Evolutionary conservation across 2,329 filamentous ascomycete genomes (phyloP).

Genomic region (Cladophialophora yegresii): DNA sequence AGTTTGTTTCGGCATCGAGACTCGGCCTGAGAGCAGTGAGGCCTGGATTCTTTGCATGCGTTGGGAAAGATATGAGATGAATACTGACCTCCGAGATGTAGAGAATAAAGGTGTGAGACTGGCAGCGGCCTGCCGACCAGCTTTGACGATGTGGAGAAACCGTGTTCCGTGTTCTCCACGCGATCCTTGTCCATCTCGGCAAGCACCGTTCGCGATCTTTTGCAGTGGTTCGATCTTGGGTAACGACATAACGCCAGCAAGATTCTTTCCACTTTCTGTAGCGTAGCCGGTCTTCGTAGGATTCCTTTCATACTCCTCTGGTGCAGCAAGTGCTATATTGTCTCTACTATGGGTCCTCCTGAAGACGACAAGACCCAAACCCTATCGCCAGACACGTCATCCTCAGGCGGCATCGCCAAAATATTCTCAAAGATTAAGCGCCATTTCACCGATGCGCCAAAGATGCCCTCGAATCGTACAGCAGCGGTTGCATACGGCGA

Average conservation of each 20-base stretch:
- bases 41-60: not conserved
- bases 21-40: conserved; percentile 10
- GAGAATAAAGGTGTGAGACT: not conserved
- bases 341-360: not conserved
- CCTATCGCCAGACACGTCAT: not conserved
- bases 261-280: not conserved
- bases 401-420: not conserved
- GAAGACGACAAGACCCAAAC: not conserved
- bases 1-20: conserved; percentile 34
- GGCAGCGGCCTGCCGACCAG: not conserved
- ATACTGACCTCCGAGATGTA: conserved; percentile 20
- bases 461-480: conserved; percentile 4
- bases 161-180: not conserved
- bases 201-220: not conserved
- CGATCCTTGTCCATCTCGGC: not conserved
- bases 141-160: not conserved
- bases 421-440: not conserved
- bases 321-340: not conserved
- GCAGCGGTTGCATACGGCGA: conserved; percentile 1
- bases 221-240: not conserved
- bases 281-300: not conserved
- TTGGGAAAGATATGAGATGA: not conserved
- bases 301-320: not conserved
- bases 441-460: not conserved
- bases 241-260: not conserved